Percentiles rank a stretch among this genome's conserved stretches.
These are phyloP conservation scores for Phytopythium kandeliae DNA, from an alignment of 352 stramenopile genomes.

Conservation along the genomic window DNA sequence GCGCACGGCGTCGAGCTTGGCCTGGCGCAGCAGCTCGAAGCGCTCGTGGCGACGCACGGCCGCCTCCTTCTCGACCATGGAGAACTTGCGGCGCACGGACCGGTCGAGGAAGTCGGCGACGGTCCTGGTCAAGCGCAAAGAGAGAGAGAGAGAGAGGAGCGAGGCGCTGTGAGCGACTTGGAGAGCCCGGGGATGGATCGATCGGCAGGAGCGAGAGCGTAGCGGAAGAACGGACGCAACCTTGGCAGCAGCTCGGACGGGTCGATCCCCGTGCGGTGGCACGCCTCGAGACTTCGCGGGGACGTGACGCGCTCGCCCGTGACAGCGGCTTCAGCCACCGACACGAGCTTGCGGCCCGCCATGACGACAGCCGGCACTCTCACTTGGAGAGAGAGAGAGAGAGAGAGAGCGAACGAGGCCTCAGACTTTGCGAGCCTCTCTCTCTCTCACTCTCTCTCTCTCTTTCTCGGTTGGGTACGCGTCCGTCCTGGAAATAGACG, in stretches of 20 bases:
- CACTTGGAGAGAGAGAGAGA: too few species aligned
- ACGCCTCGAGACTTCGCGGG: conserved; percentile 63
- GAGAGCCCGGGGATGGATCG: too few species aligned
- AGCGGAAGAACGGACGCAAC: too few species aligned
- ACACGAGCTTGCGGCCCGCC: conserved; percentile 36
- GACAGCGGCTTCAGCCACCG: conserved; percentile 36
- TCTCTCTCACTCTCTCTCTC: too few species aligned
- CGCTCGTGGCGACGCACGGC: conserved; percentile 62
- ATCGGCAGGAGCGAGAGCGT: too few species aligned
- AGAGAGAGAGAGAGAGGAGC: background rate
- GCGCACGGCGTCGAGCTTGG: conserved; percentile 56
- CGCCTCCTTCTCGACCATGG: conserved; percentile 66
- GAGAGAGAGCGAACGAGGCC: too few species aligned
- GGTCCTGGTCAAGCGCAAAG: conserved; percentile 2
- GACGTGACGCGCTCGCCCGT: conserved; percentile 55
- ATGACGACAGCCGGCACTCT: too few species aligned
- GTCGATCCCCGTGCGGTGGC: conserved; percentile 59
- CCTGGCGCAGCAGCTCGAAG: conserved; percentile 59
- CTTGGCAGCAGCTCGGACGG: conserved; percentile 61
- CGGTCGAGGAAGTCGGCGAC: conserved; percentile 51
- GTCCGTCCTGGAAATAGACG: too few species aligned
- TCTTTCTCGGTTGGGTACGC: too few species aligned
- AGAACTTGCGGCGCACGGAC: conserved; percentile 39
- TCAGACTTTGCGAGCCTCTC: too few species aligned
- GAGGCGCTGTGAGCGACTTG: too few species aligned